phyloP scores from a whole-genome alignment of 108 stramenopile species.

The Cylindrotheca fusiformis region DNA sequence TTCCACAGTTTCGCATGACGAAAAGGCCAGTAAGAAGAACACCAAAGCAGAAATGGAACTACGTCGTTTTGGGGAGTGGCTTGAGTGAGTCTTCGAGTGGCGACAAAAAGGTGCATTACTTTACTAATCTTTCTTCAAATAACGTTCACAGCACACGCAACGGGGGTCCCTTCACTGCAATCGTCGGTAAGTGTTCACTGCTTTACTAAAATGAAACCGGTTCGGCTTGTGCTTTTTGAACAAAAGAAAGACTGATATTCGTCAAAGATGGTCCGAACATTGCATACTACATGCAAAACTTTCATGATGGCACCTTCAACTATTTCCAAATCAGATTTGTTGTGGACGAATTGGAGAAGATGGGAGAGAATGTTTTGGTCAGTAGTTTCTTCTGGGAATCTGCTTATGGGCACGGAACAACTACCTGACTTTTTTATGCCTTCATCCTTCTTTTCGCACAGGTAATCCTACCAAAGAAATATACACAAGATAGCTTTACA shows the following conservation, averaged over 20 bases:
- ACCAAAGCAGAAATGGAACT: slow-evolving; percentile 40
- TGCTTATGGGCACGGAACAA: slow-evolving; percentile 12
- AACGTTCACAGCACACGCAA: slow-evolving; percentile 25
- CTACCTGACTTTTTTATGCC: too few species aligned
- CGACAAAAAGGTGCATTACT: too few species aligned
- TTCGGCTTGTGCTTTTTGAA: slow-evolving; percentile 1
- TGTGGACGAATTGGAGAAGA: slow-evolving; percentile 61
- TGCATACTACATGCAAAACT: slow-evolving; percentile 84
- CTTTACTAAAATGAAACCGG: not conserved
- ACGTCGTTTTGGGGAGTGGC: slow-evolving; percentile 61
- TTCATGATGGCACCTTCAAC: slow-evolving; percentile 63
- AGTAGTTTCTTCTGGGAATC: too few species aligned
- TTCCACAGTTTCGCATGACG: slow-evolving; percentile 37
- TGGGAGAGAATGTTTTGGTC: slow-evolving; percentile 77
- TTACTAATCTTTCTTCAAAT: too few species aligned
- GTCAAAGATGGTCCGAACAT: slow-evolving; percentile 71
- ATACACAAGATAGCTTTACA: slow-evolving; percentile 22
- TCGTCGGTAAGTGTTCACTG: slow-evolving; percentile 60
- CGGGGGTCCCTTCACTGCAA: slow-evolving; percentile 81
- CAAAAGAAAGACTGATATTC: not conserved
- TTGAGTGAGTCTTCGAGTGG: slow-evolving; percentile 31
- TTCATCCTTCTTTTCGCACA: too few species aligned
- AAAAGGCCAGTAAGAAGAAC: slow-evolving; percentile 32
- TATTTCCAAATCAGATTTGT: slow-evolving; percentile 68
- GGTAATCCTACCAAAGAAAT: slow-evolving; percentile 16